These are phyloP conservation scores for Dothideomycetes sp. DNA, from an alignment of 2,329 filamentous ascomycete species.

Conservation along the genomic window DNA sequence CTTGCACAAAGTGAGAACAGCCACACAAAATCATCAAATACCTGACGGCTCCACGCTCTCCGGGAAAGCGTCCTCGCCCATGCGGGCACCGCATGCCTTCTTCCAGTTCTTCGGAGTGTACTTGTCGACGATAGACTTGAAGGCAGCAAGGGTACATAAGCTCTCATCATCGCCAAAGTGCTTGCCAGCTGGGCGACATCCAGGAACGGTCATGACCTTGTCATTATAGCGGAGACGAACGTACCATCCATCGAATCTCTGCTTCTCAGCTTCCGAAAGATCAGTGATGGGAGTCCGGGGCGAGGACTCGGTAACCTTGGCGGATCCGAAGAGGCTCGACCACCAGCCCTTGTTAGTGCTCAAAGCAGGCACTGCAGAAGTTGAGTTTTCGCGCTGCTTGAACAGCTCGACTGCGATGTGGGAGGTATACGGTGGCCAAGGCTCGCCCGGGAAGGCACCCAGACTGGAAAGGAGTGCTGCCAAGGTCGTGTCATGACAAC, in stretches of 20 bases:
- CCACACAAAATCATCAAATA: too few species aligned
- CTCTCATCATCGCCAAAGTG: constrained; percentile 78
- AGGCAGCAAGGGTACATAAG: constrained; percentile 85
- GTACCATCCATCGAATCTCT: constrained; percentile 62
- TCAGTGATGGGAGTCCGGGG: constrained; percentile 44
- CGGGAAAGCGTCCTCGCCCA: constrained; percentile 44
- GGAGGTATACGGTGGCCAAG: constrained; percentile 90
- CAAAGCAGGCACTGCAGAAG: constrained; percentile 16
- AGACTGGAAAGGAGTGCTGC: constrained; percentile 67
- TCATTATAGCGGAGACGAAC: constrained; percentile 92
- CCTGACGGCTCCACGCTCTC: constrained; percentile 15
- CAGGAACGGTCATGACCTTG: constrained; percentile 66
- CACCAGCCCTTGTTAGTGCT: constrained; percentile 21
- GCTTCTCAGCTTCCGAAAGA: constrained; percentile 47
- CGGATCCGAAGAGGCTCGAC: constrained; percentile 22
- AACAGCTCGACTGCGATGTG: constrained; percentile 90
- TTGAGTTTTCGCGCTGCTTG: constrained; percentile 32
- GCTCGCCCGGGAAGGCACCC: constrained; percentile 58
- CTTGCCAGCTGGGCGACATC: constrained; percentile 64
- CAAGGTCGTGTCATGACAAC: constrained; percentile 90
- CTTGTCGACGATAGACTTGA: constrained; percentile 86
- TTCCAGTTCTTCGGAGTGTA: constrained; percentile 78
- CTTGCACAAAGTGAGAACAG: too few species aligned
- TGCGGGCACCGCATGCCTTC: constrained; percentile 46
- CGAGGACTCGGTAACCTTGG: constrained; percentile 11